Conservation (phyloP, 148 eudicot genomes). For the Linanthus parryae region DNA sequence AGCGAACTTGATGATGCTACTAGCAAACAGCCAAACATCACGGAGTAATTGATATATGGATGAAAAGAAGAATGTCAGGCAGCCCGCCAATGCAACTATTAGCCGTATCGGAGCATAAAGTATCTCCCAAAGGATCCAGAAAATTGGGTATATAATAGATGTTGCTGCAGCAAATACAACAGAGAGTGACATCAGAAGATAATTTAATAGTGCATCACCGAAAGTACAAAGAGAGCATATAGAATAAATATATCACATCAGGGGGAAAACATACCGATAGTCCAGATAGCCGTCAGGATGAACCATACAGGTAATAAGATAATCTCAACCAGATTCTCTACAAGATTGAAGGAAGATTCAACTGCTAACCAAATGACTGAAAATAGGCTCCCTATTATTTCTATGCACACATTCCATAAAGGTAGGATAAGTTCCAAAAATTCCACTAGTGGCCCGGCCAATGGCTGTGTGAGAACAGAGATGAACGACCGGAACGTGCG, state of each 20-base stretch:
- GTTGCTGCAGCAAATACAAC: slow-evolving; percentile 45
- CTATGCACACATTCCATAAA: slow-evolving; percentile 42
- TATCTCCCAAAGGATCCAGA: slow-evolving; percentile 68
- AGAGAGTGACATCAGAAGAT: slow-evolving; percentile 3
- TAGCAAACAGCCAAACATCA: slow-evolving; percentile 42
- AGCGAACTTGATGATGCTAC: slow-evolving; percentile 48
- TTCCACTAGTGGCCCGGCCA: slow-evolving; percentile 59
- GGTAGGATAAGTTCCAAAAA: slow-evolving; percentile 50
- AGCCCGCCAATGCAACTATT: slow-evolving; percentile 41
- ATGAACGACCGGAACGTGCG: slow-evolving; percentile 60
- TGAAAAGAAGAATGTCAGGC: slow-evolving; percentile 30
- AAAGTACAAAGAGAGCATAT: slow-evolving; percentile 5
- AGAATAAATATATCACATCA: slow-evolving; percentile 1
- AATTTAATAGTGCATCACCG: slow-evolving; percentile 2
- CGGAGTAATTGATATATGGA: slow-evolving; percentile 35
- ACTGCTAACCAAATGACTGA: slow-evolving; percentile 45
- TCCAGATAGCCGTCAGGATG: slow-evolving; percentile 51
- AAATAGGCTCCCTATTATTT: slow-evolving; percentile 31
- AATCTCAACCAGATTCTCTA: slow-evolving; percentile 43
- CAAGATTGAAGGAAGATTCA: slow-evolving; percentile 46
- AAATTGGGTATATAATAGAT: slow-evolving; percentile 52
- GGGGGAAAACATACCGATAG: slow-evolving; percentile 45
- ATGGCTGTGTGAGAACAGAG: slow-evolving; percentile 71
- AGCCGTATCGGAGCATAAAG: slow-evolving; percentile 76
- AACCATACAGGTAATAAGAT: slow-evolving; percentile 71